Evolutionary conservation across 1,284 basidiomycete genomes (phyloP).

Genomic region (Megacollybia platyphylla): DNA sequence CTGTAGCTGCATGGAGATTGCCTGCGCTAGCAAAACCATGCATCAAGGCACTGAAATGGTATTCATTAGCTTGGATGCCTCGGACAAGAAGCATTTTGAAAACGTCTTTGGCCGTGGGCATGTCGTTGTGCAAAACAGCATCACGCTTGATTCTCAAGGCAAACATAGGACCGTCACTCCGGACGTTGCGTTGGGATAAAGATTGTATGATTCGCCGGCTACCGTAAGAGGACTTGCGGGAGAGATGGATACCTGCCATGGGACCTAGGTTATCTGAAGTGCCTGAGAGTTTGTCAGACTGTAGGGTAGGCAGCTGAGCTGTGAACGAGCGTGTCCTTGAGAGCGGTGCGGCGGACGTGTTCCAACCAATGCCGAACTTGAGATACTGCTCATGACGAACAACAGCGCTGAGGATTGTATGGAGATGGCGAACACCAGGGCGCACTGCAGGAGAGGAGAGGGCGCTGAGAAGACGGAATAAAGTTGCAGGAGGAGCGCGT

Average conservation of each 20-base stretch:
- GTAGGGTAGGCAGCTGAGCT: constrained; percentile 6
- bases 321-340: constrained; percentile 15
- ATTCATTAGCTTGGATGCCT: constrained; percentile 52
- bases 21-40: constrained; percentile 47
- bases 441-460: constrained; percentile 23
- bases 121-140: constrained; percentile 34
- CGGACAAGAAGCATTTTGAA: constrained; percentile 45
- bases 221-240: constrained; percentile 17
- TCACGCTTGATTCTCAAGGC: constrained; percentile 52
- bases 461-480: constrained; percentile 32
- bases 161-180: constrained; percentile 41
- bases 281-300: constrained; percentile 14
- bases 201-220: constrained; percentile 32
- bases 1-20: constrained; percentile 37
- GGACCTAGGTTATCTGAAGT: constrained; percentile 29
- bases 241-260: constrained; percentile 29
- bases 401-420: constrained; percentile 33
- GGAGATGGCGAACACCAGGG: constrained; percentile 35
- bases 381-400: constrained; percentile 33
- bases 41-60: constrained; percentile 62
- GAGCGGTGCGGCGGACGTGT: constrained; percentile 24
- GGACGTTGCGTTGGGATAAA: constrained; percentile 30
- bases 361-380: constrained; percentile 37
- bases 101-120: constrained; percentile 33
- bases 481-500: constrained; percentile 24